These are phyloP conservation scores for Boletus patriciae DNA, from an alignment of 768 basidiomycete species.

Conservation along the genomic window DNA sequence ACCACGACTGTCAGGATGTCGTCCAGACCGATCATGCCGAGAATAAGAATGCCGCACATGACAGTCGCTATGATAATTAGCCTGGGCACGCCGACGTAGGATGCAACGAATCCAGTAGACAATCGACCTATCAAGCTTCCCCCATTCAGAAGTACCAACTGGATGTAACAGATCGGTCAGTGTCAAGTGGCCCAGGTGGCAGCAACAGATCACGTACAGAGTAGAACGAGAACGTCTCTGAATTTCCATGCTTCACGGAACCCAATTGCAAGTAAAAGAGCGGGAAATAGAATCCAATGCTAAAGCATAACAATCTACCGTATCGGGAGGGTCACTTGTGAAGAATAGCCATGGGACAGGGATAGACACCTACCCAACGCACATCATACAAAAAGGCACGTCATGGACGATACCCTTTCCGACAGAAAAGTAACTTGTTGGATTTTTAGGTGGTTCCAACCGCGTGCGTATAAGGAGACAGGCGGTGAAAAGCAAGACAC, in stretches of 20 bases:
- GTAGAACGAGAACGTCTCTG: constrained; percentile 54
- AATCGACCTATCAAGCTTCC: constrained; percentile 51
- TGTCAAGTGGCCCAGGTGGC: neutral
- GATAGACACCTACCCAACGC: constrained; percentile 19
- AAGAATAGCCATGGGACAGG: neutral
- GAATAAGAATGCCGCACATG: constrained; percentile 38
- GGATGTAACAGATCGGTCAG: neutral
- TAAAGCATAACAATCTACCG: constrained; percentile 26
- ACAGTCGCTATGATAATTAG: constrained; percentile 38
- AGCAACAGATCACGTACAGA: constrained; percentile 36
- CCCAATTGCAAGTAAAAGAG: constrained; percentile 59
- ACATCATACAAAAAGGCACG: constrained; percentile 19
- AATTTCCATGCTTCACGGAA: constrained; percentile 47
- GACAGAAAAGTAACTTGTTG: constrained; percentile 16
- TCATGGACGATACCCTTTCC: constrained; percentile 18
- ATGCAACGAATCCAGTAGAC: constrained; percentile 45
- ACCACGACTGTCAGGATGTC: constrained; percentile 36
- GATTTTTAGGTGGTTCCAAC: constrained; percentile 33
- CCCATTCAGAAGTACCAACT: constrained; percentile 56
- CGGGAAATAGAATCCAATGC: constrained; percentile 47
- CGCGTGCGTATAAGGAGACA: constrained; percentile 39
- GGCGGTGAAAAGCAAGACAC: constrained; percentile 36
- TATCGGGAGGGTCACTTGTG: neutral
- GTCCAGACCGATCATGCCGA: constrained; percentile 44
- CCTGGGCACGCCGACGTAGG: constrained; percentile 44